These are phyloP conservation scores for Gautieria morchelliformis DNA, from an alignment of 768 basidiomycete species.

Conservation along the genomic window DNA sequence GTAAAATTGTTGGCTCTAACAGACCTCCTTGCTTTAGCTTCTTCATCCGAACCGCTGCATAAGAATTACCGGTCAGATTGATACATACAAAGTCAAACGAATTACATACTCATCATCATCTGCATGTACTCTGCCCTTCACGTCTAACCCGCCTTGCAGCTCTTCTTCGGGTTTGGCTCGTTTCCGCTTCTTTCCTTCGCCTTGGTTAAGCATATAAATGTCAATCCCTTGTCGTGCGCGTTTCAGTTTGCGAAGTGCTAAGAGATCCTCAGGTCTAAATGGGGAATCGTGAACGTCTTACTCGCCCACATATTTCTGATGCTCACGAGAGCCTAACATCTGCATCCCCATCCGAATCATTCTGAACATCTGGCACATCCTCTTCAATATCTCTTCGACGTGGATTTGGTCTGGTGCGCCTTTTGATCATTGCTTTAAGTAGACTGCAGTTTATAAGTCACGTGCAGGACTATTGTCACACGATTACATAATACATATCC, in stretches of 20 bases:
- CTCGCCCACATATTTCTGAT: neutral
- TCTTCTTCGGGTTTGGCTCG: conserved; percentile 47
- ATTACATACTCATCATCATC: conserved; percentile 53
- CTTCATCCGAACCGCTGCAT: conserved; percentile 50
- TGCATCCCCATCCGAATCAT: conserved; percentile 11
- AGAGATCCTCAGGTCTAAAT: conserved; percentile 66
- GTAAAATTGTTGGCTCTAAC: conserved; percentile 91
- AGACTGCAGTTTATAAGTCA: too few species aligned
- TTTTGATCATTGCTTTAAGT: conserved; percentile 41
- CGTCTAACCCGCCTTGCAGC: conserved; percentile 48
- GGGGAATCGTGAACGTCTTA: neutral
- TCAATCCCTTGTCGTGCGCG: conserved; percentile 78
- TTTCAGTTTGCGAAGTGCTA: conserved; percentile 72
- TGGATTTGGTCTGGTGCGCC: conserved; percentile 57
- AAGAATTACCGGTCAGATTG: neutral
- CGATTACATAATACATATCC: too few species aligned
- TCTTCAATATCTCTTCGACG: conserved; percentile 35
- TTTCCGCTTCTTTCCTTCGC: conserved; percentile 63
- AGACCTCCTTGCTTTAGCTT: conserved; percentile 60
- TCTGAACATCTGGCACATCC: conserved; percentile 18
- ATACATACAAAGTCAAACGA: neutral
- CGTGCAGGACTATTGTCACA: too few species aligned
- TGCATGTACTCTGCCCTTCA: conserved; percentile 27
- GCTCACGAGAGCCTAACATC: conserved; percentile 35
- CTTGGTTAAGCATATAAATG: conserved; percentile 71